Percentiles rank a stretch among this genome's conserved stretches.
phyloP scores from a whole-genome alignment of 345 rosid genomes.

The Luvunga scandens region DNA sequence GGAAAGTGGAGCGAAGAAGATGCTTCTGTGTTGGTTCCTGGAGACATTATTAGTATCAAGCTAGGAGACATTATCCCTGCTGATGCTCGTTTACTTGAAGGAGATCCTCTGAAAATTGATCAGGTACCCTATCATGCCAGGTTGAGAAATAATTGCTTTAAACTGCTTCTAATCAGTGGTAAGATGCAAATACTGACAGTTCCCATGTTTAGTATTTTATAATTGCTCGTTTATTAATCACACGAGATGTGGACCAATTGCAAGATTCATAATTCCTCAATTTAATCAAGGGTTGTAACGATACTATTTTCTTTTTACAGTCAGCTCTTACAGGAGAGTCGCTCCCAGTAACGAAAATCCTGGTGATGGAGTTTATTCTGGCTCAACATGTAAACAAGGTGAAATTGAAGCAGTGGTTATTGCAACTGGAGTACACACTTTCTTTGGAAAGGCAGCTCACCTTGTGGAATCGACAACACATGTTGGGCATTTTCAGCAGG shows the following conservation, averaged over 20 bases:
- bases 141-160: neutral
- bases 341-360: conserved; percentile 77
- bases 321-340: conserved; percentile 95
- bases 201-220: neutral
- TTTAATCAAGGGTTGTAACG: neutral
- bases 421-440: conserved; percentile 89
- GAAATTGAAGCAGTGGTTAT: conserved; percentile 90
- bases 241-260: neutral
- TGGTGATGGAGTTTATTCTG: conserved; percentile 76
- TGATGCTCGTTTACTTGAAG: conserved; percentile 62
- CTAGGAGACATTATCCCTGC: conserved; percentile 60
- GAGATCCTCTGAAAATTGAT: conserved; percentile 64
- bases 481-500: conserved; percentile 92
- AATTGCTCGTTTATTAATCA: neutral
- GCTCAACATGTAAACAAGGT: conserved; percentile 92
- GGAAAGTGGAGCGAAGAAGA: conserved; percentile 56
- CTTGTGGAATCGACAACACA: conserved; percentile 85
- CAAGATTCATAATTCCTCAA: neutral
- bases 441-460: conserved; percentile 96
- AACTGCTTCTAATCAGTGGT: neutral
- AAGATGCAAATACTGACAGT: neutral
- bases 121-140: conserved; percentile 29
- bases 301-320: conserved; percentile 31
- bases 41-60: conserved; percentile 57
- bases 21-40: conserved; percentile 49